Percentiles rank a stretch among this genome's conserved stretches.
Evolutionary conservation across 1,139 yeast species (phyloP).

Genomic region (Yarrowia galli): DNA sequence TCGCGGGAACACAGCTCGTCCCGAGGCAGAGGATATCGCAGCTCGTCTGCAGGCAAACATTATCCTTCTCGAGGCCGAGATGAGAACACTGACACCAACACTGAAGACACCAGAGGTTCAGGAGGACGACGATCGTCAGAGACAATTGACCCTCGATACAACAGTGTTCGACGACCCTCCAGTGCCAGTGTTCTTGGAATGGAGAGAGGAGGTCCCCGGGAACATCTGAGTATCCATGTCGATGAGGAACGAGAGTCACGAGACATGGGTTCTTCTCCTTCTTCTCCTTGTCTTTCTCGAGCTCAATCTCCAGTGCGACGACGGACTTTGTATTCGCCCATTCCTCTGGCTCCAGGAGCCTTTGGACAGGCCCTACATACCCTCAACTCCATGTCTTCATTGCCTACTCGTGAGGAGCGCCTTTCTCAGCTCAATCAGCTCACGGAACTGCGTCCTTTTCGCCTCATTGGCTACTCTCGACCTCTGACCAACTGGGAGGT

Average conservation of each 20-base stretch:
- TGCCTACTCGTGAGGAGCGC: conserved; percentile 35
- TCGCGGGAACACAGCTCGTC: conserved; percentile 19
- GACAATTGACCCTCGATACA: conserved; percentile 27
- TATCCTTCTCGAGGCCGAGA: conserved; percentile 15
- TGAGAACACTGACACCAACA: background rate
- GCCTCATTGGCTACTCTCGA: conserved; percentile 62
- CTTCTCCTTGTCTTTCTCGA: conserved; percentile 22
- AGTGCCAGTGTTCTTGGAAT: conserved; percentile 14
- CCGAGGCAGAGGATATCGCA: conserved; percentile 17
- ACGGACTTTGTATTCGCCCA: conserved; percentile 26
- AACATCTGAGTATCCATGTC: conserved; percentile 24
- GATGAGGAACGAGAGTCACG: conserved; percentile 24
- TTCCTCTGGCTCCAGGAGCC: conserved; percentile 35
- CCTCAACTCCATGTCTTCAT: conserved; percentile 19
- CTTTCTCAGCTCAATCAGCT: conserved; percentile 43
- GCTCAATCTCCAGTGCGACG: conserved; percentile 23
- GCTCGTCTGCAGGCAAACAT: conserved; percentile 18
- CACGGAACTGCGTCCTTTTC: conserved; percentile 60
- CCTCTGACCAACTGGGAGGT: conserved; percentile 61
- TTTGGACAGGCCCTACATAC: conserved; percentile 29
- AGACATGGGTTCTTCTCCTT: conserved; percentile 12
- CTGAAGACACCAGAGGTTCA: too few species aligned
- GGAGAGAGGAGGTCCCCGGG: conserved; percentile 29
- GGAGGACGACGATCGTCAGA: conserved; percentile 25
- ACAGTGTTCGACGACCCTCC: conserved; percentile 9